Evolutionary conservation across 2,329 filamentous ascomycete species (phyloP).

Genomic region (Paecilomyces sp.): DNA sequence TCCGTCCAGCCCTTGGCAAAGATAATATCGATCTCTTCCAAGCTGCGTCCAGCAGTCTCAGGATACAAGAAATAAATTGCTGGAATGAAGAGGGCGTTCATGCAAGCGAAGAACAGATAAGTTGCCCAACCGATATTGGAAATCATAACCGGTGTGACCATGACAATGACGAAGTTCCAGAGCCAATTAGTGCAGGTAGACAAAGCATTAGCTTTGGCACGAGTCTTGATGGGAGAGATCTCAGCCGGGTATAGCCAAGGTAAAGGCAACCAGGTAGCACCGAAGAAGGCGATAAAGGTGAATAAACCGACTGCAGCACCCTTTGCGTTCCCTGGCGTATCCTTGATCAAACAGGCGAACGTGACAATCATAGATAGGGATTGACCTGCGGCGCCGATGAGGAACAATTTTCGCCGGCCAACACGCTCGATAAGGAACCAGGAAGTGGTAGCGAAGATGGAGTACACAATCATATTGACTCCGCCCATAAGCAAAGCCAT

Average conservation of each 20-base stretch:
- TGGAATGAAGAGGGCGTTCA: constrained; percentile 18
- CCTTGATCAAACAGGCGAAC: constrained; percentile 16
- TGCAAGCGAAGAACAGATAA: constrained; percentile 23
- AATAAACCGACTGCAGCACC: constrained; percentile 42
- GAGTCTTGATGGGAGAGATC: constrained; percentile 46
- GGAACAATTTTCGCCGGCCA: constrained; percentile 24
- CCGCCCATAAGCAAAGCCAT: constrained; percentile 48
- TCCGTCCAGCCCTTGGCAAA: constrained; percentile 14
- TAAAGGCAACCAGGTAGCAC: constrained; percentile 54
- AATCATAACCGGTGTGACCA: constrained; percentile 25
- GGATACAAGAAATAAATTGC: constrained; percentile 25
- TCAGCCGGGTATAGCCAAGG: constrained; percentile 48
- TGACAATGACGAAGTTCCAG: constrained; percentile 40
- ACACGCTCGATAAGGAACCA: constrained; percentile 43
- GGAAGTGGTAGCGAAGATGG: constrained; percentile 36
- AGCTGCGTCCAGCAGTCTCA: constrained; percentile 18
- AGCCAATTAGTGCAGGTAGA: constrained; percentile 45
- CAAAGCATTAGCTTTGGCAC: constrained; percentile 45
- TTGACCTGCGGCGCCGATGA: constrained; percentile 17
- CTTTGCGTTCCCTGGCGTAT: constrained; percentile 8
- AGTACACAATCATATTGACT: constrained; percentile 43
- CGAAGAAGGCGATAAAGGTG: constrained; percentile 59
- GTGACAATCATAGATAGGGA: constrained; percentile 17
- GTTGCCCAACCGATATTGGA: constrained; percentile 20
- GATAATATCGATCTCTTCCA: constrained; percentile 26